A percentile compares a stretch with the other conserved stretches of the same genome.
Evolutionary conservation across 805 yeast species (phyloP).

Genomic region (Torulaspora maleeae): DNA sequence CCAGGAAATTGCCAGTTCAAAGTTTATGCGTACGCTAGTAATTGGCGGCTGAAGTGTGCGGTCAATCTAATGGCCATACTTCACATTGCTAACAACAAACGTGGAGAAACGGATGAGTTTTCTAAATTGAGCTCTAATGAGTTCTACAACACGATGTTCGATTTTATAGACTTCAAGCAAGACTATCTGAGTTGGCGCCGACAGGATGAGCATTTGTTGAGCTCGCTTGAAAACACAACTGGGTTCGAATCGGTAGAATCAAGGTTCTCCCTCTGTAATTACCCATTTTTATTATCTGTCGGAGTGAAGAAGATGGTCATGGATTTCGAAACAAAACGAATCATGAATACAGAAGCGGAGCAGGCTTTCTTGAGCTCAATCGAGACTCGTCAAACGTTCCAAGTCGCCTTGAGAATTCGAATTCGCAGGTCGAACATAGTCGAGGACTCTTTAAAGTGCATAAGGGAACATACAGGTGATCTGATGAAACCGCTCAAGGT

Average conservation of each 20-base stretch:
- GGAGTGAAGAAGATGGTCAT: slow-evolving; percentile 78
- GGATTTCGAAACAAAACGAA: slow-evolving; percentile 73
- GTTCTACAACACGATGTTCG: slow-evolving; percentile 72
- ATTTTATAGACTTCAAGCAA: slow-evolving; percentile 65
- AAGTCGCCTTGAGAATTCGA: slow-evolving; percentile 61
- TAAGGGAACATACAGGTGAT: slow-evolving; percentile 52
- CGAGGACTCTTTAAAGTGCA: slow-evolving; percentile 66
- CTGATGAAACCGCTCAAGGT: slow-evolving; percentile 71
- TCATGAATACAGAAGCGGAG: slow-evolving; percentile 83
- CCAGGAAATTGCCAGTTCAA: neutral
- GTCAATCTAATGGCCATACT: slow-evolving; percentile 54
- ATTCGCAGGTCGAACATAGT: slow-evolving; percentile 66
- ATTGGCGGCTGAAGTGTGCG: slow-evolving; percentile 72
- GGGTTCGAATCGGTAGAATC: slow-evolving; percentile 12
- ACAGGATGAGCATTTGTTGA: neutral
- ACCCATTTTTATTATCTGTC: slow-evolving; percentile 73
- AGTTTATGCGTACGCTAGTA: neutral
- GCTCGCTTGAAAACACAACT: neutral
- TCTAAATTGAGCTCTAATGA: slow-evolving; percentile 32
- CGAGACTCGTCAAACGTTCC: slow-evolving; percentile 55
- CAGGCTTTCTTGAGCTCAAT: slow-evolving; percentile 79
- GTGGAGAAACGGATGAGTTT: slow-evolving; percentile 24
- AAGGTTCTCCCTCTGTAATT: slow-evolving; percentile 66
- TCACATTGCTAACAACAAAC: slow-evolving; percentile 45
- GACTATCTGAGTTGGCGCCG: slow-evolving; percentile 78